Conservation (phyloP, 441 rosid species). For the Bruguiera hainesii region DNA sequence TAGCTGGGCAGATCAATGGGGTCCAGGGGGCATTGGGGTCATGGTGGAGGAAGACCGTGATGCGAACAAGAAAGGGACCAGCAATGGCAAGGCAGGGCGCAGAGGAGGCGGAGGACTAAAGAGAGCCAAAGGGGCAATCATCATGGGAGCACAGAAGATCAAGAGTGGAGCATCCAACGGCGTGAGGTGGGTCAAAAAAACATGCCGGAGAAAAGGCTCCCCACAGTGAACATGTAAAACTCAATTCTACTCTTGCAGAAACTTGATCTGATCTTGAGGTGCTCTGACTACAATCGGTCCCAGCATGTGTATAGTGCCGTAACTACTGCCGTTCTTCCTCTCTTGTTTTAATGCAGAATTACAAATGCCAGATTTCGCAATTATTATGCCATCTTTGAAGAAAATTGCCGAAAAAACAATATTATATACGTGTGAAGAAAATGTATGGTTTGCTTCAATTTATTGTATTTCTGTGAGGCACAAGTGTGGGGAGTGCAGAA, state of each 20-base stretch:
- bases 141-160: conserved; percentile 35
- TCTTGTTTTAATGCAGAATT: too few species aligned
- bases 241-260: background rate
- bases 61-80: conserved; percentile 23
- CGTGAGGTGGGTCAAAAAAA: conserved; percentile 65
- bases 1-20: conserved; percentile 99
- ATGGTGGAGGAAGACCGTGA: conserved; percentile 37
- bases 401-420: too few species aligned
- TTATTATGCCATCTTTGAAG: too few species aligned
- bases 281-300: background rate
- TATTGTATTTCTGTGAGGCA: too few species aligned
- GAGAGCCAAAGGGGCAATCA: conserved; percentile 41
- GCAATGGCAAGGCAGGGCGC: conserved; percentile 30
- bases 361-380: too few species aligned
- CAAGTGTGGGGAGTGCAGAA: too few species aligned
- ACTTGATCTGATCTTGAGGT: too few species aligned
- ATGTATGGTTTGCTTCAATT: too few species aligned
- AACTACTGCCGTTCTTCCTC: too few species aligned
- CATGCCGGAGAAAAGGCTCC: conserved; percentile 40
- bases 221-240: conserved; percentile 12
- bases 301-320: too few species aligned
- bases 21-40: conserved; percentile 77
- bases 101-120: conserved; percentile 29
- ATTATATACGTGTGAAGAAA: too few species aligned
- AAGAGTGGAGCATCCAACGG: conserved; percentile 40